Conservation (phyloP, 495 filamentous ascomycete species). For the Penicillium alfredii region DNA sequence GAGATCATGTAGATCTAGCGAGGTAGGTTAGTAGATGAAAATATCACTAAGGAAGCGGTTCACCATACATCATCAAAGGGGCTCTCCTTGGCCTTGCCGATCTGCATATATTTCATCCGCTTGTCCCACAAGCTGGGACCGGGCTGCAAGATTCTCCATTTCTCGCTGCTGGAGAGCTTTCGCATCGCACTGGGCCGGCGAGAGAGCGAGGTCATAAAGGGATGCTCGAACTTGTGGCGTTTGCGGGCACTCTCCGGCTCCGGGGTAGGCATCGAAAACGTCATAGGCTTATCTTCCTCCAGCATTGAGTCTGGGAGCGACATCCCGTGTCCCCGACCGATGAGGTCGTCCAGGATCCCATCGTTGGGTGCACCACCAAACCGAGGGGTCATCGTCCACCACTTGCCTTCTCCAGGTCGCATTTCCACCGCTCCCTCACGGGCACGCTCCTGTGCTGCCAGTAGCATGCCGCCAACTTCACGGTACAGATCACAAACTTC, state of each 20-base stretch:
- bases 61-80: constrained; percentile 52
- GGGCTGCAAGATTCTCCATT: constrained; percentile 51
- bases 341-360: constrained; percentile 50
- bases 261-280: constrained; percentile 4
- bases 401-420: constrained; percentile 65
- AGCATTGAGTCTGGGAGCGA: constrained; percentile 23
- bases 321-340: constrained; percentile 18
- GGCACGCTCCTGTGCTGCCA: constrained; percentile 76
- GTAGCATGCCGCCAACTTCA: constrained; percentile 67
- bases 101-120: constrained; percentile 62
- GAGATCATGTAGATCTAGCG: constrained; percentile 73
- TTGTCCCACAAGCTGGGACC: constrained; percentile 70
- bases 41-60: neutral
- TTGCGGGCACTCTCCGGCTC: constrained; percentile 31
- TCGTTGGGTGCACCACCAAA: constrained; percentile 73
- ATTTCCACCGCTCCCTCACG: constrained; percentile 62
- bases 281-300: constrained; percentile 18
- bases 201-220: constrained; percentile 26
- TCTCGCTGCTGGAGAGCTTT: constrained; percentile 32
- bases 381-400: constrained; percentile 70
- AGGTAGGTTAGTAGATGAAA: too few species aligned
- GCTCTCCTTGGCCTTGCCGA: constrained; percentile 53
- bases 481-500: constrained; percentile 63
- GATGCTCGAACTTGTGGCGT: constrained; percentile 36
- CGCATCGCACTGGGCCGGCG: constrained; percentile 29